Percentiles rank a stretch among this genome's conserved stretches.
Evolutionary conservation across 2,329 filamentous ascomycete species (phyloP).

Genomic region (Penicillium sp.): DNA sequence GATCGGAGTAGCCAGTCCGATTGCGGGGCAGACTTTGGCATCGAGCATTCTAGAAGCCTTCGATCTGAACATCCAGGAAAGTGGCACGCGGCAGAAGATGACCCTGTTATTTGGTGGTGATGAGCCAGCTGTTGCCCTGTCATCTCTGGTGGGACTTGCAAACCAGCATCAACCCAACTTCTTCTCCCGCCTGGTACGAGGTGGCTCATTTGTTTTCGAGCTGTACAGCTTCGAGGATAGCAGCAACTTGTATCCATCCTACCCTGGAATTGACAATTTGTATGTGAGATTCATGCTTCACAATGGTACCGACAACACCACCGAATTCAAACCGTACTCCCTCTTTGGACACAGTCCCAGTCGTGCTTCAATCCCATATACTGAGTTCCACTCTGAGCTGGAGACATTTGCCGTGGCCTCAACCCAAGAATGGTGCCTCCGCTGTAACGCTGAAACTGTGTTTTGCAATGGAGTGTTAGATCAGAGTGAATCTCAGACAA

Average conservation of each 20-base stretch:
- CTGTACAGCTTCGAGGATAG: slow-evolving; percentile 45
- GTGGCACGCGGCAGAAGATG: slow-evolving; percentile 43
- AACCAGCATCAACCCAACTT: slow-evolving; percentile 42
- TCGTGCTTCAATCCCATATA: slow-evolving; percentile 51
- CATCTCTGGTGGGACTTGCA: slow-evolving; percentile 45
- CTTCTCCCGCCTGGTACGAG: slow-evolving; percentile 49
- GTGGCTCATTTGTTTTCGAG: slow-evolving; percentile 52
- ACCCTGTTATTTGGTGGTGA: slow-evolving; percentile 51
- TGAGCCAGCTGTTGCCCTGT: slow-evolving; percentile 52
- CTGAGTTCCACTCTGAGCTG: slow-evolving; percentile 50
- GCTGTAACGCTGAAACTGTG: slow-evolving; percentile 46
- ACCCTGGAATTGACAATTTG: slow-evolving; percentile 46
- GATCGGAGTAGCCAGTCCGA: slow-evolving; percentile 35
- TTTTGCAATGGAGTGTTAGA: slow-evolving; percentile 50
- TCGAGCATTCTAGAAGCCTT: slow-evolving; percentile 40
- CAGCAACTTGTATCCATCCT: slow-evolving; percentile 30
- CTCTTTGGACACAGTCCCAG: slow-evolving; percentile 22
- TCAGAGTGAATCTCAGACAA: not conserved
- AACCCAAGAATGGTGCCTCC: slow-evolving; percentile 53
- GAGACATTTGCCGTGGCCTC: slow-evolving; percentile 42
- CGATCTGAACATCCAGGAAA: slow-evolving; percentile 36
- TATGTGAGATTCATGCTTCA: slow-evolving; percentile 57
- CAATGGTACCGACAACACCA: slow-evolving; percentile 50
- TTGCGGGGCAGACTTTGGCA: slow-evolving; percentile 45
- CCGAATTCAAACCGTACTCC: not conserved